Evolutionary conservation across 1,284 basidiomycete species (phyloP), one percentile per base, ranked within the genome.

Genomic region (Meira miltonrushii): DNA sequence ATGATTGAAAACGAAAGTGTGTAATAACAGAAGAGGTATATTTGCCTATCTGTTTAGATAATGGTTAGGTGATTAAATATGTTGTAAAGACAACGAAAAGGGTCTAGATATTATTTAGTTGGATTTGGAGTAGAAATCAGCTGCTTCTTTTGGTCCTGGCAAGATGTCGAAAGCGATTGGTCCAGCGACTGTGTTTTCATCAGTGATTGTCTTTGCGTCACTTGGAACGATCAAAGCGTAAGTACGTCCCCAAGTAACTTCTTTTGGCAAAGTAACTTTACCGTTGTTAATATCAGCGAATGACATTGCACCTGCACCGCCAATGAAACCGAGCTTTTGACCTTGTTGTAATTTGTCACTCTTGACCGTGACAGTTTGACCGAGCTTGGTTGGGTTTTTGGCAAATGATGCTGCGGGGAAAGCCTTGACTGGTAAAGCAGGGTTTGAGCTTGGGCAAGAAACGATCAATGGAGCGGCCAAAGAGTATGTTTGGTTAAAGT

Each of bases 381-480:
- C 64, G 52, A 56, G 55, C 10, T 64, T 60, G 55, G 74, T 59
- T 47, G 64, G 54, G 17, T 80, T 61, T 47, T 82, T 80, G 39
- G 80, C 80, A 8, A 81, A 73, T 5, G 77, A 60, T 39, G 58
- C 79, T 1, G 79, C 59, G 12, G 80, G 82, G 79, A 80, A 83
- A 28, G 80, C 79, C 59, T 68, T 77, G 61, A 80, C 79, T 58
- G 78, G 80, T 19, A 83, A 80, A 1, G 78, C 65, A 1, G 80
- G 77, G 72, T 84, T 84, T 54, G 78, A 68, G 1, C 67, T 55
- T 0, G 86, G 85, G 79, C 85, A 87, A 7, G 54, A 60, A 44
- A 64, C 78, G 76, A 82, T 80, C 60, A 82, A 76, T 5, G 75
- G 67, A 1, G 80, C 79, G 47, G 78, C 79, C 28, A 80, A 68